phyloP scores from a whole-genome alignment of 495 filamentous ascomycete species.

The Eremomyces bilateralis region DNA sequence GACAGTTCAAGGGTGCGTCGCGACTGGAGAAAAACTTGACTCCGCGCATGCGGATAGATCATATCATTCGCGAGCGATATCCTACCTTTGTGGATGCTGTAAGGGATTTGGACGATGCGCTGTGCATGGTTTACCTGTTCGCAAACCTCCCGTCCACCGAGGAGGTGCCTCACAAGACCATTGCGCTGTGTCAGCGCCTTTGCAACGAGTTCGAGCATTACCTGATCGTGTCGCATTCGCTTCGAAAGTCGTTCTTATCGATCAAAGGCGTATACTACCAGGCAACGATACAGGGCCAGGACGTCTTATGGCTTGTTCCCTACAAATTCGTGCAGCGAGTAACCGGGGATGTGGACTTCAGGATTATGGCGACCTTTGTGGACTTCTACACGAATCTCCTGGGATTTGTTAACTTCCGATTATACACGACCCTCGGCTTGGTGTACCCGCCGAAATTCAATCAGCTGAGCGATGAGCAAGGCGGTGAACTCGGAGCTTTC shows the following conservation, averaged over 20 bases:
- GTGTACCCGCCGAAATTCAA: constrained; percentile 94
- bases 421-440: constrained; percentile 76
- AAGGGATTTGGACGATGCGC: constrained; percentile 84
- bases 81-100: constrained; percentile 91
- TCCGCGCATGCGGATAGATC: constrained; percentile 72
- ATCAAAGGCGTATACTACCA: constrained; percentile 99
- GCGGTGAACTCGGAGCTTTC: constrained; percentile 82
- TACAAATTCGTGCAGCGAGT: constrained; percentile 91
- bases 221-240: constrained; percentile 68
- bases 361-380: constrained; percentile 97
- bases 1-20: constrained; percentile 69
- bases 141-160: constrained; percentile 81
- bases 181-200: constrained; percentile 75
- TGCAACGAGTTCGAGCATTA: constrained; percentile 95
- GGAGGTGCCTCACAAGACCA: constrained; percentile 76
- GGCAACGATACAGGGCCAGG: constrained; percentile 93
- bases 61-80: constrained; percentile 94
- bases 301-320: constrained; percentile 89
- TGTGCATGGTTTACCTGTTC: constrained; percentile 93
- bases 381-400: constrained; percentile 95
- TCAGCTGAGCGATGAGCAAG: constrained; percentile 60
- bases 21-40: constrained; percentile 68
- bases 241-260: constrained; percentile 88
- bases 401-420: constrained; percentile 82
- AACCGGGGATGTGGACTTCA: constrained; percentile 83